These are phyloP conservation scores for Margaritispora aquatica DNA, from an alignment of 495 filamentous ascomycete genomes.

Conservation along the genomic window DNA sequence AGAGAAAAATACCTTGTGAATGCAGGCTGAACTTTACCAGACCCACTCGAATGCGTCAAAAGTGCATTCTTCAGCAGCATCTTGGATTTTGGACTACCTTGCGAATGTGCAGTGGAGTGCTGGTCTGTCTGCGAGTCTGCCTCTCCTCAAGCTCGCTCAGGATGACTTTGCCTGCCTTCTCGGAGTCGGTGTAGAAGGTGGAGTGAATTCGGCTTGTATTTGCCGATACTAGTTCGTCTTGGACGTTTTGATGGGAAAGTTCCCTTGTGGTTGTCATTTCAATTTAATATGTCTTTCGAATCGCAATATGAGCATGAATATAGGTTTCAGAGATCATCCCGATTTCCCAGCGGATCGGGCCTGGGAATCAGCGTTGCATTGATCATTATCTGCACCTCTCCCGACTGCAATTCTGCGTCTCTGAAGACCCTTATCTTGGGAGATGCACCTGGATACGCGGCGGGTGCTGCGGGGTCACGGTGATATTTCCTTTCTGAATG, in stretches of 20 bases:
- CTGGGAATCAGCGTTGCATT: background rate
- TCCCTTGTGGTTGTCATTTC: background rate
- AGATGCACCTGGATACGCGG: background rate
- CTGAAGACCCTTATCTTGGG: background rate
- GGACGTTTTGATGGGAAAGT: no score
- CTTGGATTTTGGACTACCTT: background rate
- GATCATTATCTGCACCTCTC: background rate
- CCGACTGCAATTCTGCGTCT: background rate
- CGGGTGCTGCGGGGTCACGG: background rate
- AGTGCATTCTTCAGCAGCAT: background rate
- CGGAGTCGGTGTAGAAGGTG: background rate
- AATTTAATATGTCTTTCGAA: background rate
- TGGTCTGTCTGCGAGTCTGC: background rate
- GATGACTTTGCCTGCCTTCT: background rate
- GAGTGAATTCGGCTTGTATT: background rate
- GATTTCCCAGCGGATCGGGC: background rate
- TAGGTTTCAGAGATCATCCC: background rate
- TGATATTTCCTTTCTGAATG: background rate
- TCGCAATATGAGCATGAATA: background rate
- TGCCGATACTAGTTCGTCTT: no score
- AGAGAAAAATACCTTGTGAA: background rate
- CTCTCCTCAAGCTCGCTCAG: background rate
- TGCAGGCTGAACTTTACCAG: background rate
- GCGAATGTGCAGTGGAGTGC: background rate
- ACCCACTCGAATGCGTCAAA: background rate